These are phyloP conservation scores for Thalia dealbata DNA, from an alignment of 176 grass and related monocot species.

Conservation along the genomic window DNA sequence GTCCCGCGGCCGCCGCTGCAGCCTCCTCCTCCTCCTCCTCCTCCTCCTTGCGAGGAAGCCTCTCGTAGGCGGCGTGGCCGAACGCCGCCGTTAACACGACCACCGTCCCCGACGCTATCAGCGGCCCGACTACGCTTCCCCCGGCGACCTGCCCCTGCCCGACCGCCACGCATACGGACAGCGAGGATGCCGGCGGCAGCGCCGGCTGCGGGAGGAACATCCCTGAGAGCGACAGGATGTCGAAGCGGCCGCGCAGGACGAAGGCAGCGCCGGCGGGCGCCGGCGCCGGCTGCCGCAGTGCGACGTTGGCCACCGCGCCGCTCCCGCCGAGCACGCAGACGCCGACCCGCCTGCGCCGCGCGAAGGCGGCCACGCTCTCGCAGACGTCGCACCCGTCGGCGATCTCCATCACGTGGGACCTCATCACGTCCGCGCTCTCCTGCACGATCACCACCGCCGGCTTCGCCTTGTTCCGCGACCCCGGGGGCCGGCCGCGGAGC, in stretches of 20 bases:
- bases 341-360: slow-evolving; percentile 62
- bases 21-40: slow-evolving; percentile 17
- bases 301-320: slow-evolving; percentile 57
- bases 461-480: slow-evolving; percentile 96
- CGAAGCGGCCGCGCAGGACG: slow-evolving; percentile 54
- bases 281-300: slow-evolving; percentile 39
- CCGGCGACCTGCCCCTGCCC: slow-evolving; percentile 79
- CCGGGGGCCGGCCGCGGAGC: slow-evolving; percentile 58
- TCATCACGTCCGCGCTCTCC: slow-evolving; percentile 77
- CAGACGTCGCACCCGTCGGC: slow-evolving; percentile 64
- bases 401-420: slow-evolving; percentile 81
- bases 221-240: slow-evolving; percentile 84
- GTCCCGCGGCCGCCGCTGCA: slow-evolving; percentile 10
- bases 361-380: slow-evolving; percentile 62
- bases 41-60: slow-evolving; percentile 71
- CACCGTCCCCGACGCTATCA: slow-evolving; percentile 56
- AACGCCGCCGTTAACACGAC: slow-evolving; percentile 80
- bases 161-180: slow-evolving; percentile 74
- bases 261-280: slow-evolving; percentile 19
- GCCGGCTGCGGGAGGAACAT: slow-evolving; percentile 75
- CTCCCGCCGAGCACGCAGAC: slow-evolving; percentile 71
- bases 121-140: slow-evolving; percentile 58
- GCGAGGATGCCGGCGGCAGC: slow-evolving; percentile 45
- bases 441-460: slow-evolving; percentile 82
- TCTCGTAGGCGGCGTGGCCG: slow-evolving; percentile 79